Evolutionary conservation across 2,329 filamentous ascomycete species (phyloP), one percentile per base, ranked within the genome.

Genomic region (Fusarium concolor): DNA sequence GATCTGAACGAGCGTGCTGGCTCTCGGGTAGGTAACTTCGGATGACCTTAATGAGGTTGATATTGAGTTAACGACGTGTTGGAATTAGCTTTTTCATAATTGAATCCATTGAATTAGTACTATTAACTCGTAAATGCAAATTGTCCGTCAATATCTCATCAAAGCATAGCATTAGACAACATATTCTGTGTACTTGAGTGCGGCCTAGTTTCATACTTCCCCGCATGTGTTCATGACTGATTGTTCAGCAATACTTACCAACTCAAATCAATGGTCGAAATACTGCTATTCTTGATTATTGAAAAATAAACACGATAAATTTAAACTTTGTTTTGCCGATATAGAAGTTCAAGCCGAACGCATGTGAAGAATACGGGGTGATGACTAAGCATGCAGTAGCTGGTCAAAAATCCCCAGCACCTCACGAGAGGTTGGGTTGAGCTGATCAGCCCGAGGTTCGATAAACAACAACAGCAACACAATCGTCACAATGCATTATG

Each of bases 401-500:
- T 52, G 28, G 26, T 28, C 31, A 53, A 44, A 68, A 68, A 68
- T 54, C 55, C 50, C n/a, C n/a, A n/a, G n/a, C n/a, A n/a, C n/a
- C 50, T 44, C 49, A 43, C 15, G 20, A 54, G 51, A 59, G 46
- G 47, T 56, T 54, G 67, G 65, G 53, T 29, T 26, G 35, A 44
- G 20, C 52, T 18, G 47, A 43, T 39, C 47, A 45, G 33, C 49
- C 31, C 49, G 45, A 61, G 44, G 24, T 17, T 42, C 44, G 31
- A 49, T 44, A 43, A 50, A 57, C 51, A 50, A 56, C 39, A 53
- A 49, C 4, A 29, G 33, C 43, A 31, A 20, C 28, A 46, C 22
- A 26, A 29, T 28, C 56, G 29, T 35, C 49, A 15, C 55, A 66
- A 89, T 88, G 86, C 85, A 88, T 68, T 89, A 88, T 78, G 82